phyloP scores from a whole-genome alignment of 805 yeast genomes.

The Zygoascus biomembranicola region DNA sequence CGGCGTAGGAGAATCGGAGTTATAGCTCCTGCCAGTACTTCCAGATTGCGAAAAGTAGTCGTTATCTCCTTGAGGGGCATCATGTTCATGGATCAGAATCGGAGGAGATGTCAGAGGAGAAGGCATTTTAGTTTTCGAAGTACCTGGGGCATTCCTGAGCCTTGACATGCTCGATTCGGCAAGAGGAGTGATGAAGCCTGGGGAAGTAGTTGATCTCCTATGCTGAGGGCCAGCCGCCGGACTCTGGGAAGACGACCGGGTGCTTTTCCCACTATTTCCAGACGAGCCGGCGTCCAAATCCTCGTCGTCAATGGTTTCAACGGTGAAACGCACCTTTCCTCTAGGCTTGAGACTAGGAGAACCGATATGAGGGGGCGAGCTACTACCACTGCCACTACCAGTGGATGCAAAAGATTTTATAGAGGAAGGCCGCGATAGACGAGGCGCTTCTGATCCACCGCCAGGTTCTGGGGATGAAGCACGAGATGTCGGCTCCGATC shows the following conservation, averaged over 20 bases:
- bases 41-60: not conserved
- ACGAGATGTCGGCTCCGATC: not conserved
- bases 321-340: not conserved
- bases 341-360: not conserved
- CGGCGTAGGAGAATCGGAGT: slow-evolving; percentile 2
- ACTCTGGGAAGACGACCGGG: not conserved
- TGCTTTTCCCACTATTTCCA: not conserved
- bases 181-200: not conserved
- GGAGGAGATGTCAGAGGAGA: not conserved
- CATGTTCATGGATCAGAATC: not conserved
- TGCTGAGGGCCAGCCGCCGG: not conserved
- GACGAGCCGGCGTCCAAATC: not conserved
- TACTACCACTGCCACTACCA: not conserved
- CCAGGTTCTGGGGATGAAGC: not conserved
- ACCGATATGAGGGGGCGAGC: not conserved
- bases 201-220: not conserved
- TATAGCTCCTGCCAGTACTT: not conserved
- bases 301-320: not conserved
- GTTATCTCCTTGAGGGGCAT: not conserved
- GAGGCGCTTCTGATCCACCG: not conserved
- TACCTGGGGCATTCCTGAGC: not conserved
- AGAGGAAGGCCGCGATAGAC: not conserved
- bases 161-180: not conserved
- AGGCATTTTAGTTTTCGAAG: not conserved
- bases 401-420: not conserved